Evolutionary conservation across 306 rosid species (phyloP), one percentile per base, ranked within the genome.

Genomic region (Dryas octopetala): DNA sequence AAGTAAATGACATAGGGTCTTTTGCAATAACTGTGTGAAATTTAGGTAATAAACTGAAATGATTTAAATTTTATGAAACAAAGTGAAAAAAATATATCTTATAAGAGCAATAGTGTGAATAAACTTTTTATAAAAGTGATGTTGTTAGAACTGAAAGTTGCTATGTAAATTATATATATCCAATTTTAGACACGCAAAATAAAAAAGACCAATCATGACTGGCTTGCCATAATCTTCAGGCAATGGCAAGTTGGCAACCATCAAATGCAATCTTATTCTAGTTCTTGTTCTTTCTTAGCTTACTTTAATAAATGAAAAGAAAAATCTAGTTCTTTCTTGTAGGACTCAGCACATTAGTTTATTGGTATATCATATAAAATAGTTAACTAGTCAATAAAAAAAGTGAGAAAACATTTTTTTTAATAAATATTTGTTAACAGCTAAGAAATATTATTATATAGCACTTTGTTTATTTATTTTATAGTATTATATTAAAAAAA

Each of bases 341-440:
- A 43, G 73, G 79, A 62, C 76, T 70, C 68, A 14, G 62, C 84
- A 73, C 78, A 52, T 50, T 75, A 32, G 10, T 82, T 60, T 64
- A 66, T 64, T 3, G 7, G 4, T 45, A 72, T 72, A 45, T 8
- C 47, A 13, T 59, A 63, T 40, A 63, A 38, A 41, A 26, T 28
- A 12, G n/a, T 60, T 12, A 61, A 3, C 9, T 28, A 62, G n/a
- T 40, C 28, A 64, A 57, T 58, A 66, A 15, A 61, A 61, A 57
- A 58, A 66, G 46, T 66, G 8, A 1, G 4, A 3, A 26, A 32
- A 15, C 15, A 23, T 55, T 62, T 54, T 45, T 16, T 66, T 19
- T 38, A 23, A 71, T 64, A 16, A 63, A 17, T 77, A 65, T 62
- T 76, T 68, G 74, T 62, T 16, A 55, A 76, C 81, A 77, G 76